Evolutionary conservation across 148 eudicot species (phyloP), one percentile per base, ranked within the genome.

Genomic region (Dianthus caryophyllus): DNA sequence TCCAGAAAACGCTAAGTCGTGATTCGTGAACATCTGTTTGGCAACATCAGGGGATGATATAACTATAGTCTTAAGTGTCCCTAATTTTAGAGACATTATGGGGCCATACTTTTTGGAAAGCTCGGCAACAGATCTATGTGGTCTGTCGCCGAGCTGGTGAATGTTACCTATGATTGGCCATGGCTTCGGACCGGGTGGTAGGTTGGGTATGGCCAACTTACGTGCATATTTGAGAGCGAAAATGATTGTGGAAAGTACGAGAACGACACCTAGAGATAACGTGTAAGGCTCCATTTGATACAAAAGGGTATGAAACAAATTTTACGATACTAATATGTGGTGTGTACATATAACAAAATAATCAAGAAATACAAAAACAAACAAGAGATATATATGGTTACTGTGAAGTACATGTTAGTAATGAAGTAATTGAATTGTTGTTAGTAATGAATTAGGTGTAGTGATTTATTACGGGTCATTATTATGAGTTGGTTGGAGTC

Each of bases 161-260:
- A 61, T 61, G 47, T 61, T 61, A 9, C 64, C 64, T 61, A 61
- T 61, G 64, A 81, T 64, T 6, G 88, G 83, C 68, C 77, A 68
- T 24, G 74, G 52, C 9, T 33, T 50, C 11, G 88, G 88, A 0
- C 85, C 84, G 1, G 85, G 88, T 4, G 85, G 82, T 12, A 75
- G 74, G 13, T 61, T 63, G 26, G 56, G 36, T 30, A 41, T 31
- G 17, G 13, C 39, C 6, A 47, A 5, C 10, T 61, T 61, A 0
- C 18, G 24, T 5, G 2, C 16, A 38, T 18, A 6, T 60, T 67
- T 30, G 64, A 30, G 12, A 10, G 5, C 5, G 16, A 2, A 38
- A 21, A 47, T 4, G 46, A 50, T 53, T 7, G 21, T 39, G 51
- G 61, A 4, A 29, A 50, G 38, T 29, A 41, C 25, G 9, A 30